Base-by-base conservation (phyloP, 495 filamentous ascomycete genomes). In the Parachaetomium inaequale region DNA sequence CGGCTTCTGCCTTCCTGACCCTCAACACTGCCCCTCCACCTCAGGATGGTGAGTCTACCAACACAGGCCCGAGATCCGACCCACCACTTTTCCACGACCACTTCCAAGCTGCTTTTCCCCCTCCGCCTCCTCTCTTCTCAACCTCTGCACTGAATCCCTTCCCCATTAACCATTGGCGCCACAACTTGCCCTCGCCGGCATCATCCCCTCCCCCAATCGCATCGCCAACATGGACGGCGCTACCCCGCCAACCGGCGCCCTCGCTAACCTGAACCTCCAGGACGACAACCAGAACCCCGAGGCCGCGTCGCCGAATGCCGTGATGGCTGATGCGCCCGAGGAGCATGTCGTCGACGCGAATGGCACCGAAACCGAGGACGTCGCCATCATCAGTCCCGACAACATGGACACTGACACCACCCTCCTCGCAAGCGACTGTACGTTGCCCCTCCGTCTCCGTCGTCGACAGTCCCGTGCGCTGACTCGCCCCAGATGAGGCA, bases 351-450 rank as follows among this genome's bases (percentile, higher is more conserved):
- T 79, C 68, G 73, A 82, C 61, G 72, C 78, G 57, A 77, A 85
- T 63, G 76, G 76, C 46, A 84, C 86, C 76, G 94, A 96, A 73
- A 87, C 89, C 71, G 87, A 90, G 58, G 87, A 93, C 73, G 87
- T 93, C 67, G 87, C 90, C 62, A 89, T 90, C 74, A 95, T 97
- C 75, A 87, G 85, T 65, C 87, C 89, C 55, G 88, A 88, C 52
- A 26, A 12, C 38, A 70, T 68, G 70, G 76, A 79, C 32, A 74
- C 70, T 32, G 71, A 74, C 65, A 73, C 43, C 10, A 54, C 49
- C 12, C 56, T 65, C 12, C 66, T 68, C 53, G 91, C 91, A 54
- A 85, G 85, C 77, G 90, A 96, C 75, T 85, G 88, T 91, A 60
- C 21, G 64, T 62, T 55, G 29, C 7, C 82, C 67, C 64, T 47